These are phyloP conservation scores for Fusarium kyushuense DNA, from an alignment of 2,329 filamentous ascomycete genomes.

Conservation along the genomic window DNA sequence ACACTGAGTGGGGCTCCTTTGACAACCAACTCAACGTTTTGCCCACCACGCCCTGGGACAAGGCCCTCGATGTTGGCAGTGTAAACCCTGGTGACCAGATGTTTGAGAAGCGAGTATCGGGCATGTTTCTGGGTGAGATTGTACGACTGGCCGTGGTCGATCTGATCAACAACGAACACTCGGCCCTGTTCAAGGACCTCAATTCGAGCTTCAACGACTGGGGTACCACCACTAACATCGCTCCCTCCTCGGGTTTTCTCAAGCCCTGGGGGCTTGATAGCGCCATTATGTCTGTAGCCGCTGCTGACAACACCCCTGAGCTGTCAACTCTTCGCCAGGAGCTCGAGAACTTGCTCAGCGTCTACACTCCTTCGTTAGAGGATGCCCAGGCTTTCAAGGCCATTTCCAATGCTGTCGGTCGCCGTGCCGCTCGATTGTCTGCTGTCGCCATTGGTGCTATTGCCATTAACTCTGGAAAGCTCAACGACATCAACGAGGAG, in stretches of 20 bases:
- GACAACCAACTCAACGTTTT: slow-evolving; percentile 93
- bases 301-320: slow-evolving; percentile 80
- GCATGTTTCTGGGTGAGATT: slow-evolving; percentile 98
- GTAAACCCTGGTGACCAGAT: slow-evolving; percentile 96
- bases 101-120: slow-evolving; percentile 98
- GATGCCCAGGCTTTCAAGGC: slow-evolving; percentile 91
- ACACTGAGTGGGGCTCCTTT: slow-evolving; percentile 98
- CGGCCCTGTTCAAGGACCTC: slow-evolving; percentile 80
- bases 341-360: slow-evolving; percentile 79
- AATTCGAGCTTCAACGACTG: slow-evolving; percentile 78
- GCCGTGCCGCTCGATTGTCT: slow-evolving; percentile 86
- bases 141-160: slow-evolving; percentile 80
- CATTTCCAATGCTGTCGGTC: slow-evolving; percentile 85
- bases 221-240: slow-evolving; percentile 77
- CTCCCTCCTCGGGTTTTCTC: slow-evolving; percentile 74
- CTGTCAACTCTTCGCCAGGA: slow-evolving; percentile 80
- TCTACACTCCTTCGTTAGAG: slow-evolving; percentile 81
- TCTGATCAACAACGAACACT: slow-evolving; percentile 74
- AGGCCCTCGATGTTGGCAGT: slow-evolving; percentile 79
- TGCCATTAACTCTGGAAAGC: slow-evolving; percentile 81
- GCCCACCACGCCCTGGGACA: slow-evolving; percentile 86
- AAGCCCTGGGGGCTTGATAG: slow-evolving; percentile 92
- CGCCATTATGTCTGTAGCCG: slow-evolving; percentile 87
- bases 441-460: slow-evolving; percentile 90
- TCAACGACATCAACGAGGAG: slow-evolving; percentile 73